Evolutionary conservation across 208 protist species (phyloP), one percentile per base, ranked within the genome.

Genomic region (Leishmania guyanensis): DNA sequence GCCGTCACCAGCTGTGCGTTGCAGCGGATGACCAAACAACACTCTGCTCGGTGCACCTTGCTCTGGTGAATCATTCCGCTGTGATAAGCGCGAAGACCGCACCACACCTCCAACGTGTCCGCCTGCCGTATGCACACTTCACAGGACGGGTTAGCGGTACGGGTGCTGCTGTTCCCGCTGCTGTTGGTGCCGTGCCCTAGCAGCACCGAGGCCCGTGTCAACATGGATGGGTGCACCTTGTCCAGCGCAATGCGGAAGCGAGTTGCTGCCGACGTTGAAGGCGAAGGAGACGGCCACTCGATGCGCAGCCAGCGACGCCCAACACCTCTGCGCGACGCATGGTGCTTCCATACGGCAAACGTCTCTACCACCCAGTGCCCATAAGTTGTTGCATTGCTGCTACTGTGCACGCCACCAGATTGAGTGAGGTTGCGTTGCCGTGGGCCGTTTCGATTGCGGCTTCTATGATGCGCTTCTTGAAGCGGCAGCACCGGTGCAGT

Each of bases 271-370:
- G 29, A 58, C 8, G 68, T 51, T 2, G 53, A 43, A 8, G 51
- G 26, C 6, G 64, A 46, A 26, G 58, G 39, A 77, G 53, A 5
- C 36, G 17, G 54, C 64, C 43, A 22, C 56, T 60, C 60, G 43
- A 85, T n/a, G 65, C 53, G 73, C 36, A 94, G 84, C 60, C 86
- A 74, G 6, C 91, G 89, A 14, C 79, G 84, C 36, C 89, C 88
- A 2, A 81, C 82, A 29, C 89, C 85, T 29, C 76, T 80, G 62
- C 91, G 88, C 17, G 89, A 93, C 66, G 89, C 75, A 81, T 94
- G 91, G 69, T 94, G 91, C 80, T 94, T 94, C 79, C 84, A 79
- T 6, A 93, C 82, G 77, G 72, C 72, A 71, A 86, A 93, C 6
- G n/a, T 39, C 48, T 54, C 22, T 36, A 53, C 69, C 36, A 54